phyloP scores from a whole-genome alignment of 805 yeast genomes.

The Lipomyces starkeyi region DNA sequence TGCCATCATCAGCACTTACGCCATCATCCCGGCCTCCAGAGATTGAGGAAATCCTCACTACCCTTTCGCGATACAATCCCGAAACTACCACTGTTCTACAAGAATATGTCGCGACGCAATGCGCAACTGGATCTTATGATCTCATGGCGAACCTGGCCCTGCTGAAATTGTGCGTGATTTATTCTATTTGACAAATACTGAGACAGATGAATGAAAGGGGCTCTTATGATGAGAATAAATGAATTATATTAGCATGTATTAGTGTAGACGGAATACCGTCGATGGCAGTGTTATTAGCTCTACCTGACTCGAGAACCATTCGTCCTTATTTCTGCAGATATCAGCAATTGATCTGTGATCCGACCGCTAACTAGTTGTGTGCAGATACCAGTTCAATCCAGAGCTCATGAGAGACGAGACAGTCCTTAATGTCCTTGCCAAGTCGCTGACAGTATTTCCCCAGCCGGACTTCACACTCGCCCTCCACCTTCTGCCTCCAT shows the following conservation, averaged over 20 bases:
- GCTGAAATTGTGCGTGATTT: constrained; percentile 48
- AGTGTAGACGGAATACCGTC: constrained; percentile 35
- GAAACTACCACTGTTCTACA: constrained; percentile 53
- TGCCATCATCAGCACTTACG: constrained; percentile 20
- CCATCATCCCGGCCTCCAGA: constrained; percentile 52
- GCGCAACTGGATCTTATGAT: constrained; percentile 46
- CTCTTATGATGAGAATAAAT: constrained; percentile 26
- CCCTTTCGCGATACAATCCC: constrained; percentile 55
- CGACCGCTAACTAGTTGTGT: not conserved
- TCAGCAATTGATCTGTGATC: not conserved
- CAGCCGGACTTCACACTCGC: constrained; percentile 53
- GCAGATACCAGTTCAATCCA: constrained; percentile 45
- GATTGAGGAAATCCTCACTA: constrained; percentile 50
- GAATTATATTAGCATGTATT: constrained; percentile 36
- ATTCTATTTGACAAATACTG: not conserved
- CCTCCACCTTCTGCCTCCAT: constrained; percentile 54
- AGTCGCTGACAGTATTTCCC: constrained; percentile 52
- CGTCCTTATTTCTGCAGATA: not conserved
- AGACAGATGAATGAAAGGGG: not conserved
- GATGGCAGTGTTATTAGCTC: constrained; percentile 37
- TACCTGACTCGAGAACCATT: constrained; percentile 26
- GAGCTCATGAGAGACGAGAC: constrained; percentile 39
- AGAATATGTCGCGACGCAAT: constrained; percentile 53
- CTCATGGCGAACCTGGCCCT: constrained; percentile 55
- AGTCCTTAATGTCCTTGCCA: constrained; percentile 50